A percentile compares a stretch with the other conserved stretches of the same genome.
Conservation (phyloP, 208 protist species). For the Tritrichomonas foetus region DNA sequence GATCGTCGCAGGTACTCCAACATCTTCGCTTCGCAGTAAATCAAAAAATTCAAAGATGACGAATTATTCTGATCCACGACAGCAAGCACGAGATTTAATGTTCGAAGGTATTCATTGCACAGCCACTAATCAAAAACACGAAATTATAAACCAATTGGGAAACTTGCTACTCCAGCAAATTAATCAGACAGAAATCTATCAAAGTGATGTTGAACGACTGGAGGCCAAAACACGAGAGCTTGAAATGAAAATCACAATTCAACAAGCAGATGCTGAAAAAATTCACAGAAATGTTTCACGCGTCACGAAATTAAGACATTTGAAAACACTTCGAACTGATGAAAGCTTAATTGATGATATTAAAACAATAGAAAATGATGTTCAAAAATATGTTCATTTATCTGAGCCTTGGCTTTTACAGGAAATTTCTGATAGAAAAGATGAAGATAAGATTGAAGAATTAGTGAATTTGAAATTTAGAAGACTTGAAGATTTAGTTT, state of each 20-base stretch:
- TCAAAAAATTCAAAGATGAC: not conserved
- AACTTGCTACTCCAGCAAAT: not conserved
- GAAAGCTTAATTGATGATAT: not conserved
- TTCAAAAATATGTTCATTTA: not conserved
- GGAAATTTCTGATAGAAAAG: not conserved
- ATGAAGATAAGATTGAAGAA: not conserved
- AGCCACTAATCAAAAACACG: not conserved
- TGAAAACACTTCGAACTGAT: not conserved
- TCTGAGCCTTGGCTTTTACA: not conserved
- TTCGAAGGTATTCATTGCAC: not conserved
- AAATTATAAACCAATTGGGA: not conserved
- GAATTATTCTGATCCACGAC: not conserved
- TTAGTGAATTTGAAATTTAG: not conserved
- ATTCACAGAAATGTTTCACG: not conserved
- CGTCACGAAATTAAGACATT: not conserved
- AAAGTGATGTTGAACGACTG: not conserved
- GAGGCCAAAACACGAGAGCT: not conserved
- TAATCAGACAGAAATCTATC: not conserved
- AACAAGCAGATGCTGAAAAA: not conserved
- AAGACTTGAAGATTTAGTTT: not conserved
- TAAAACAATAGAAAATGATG: not conserved
- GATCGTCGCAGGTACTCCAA: not conserved
- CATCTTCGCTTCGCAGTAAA: not conserved
- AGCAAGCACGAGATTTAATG: not conserved
- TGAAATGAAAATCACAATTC: not conserved